Conservation (phyloP, 192 early-diverging fungal genomes). For the Rhizophagus sp. region DNA sequence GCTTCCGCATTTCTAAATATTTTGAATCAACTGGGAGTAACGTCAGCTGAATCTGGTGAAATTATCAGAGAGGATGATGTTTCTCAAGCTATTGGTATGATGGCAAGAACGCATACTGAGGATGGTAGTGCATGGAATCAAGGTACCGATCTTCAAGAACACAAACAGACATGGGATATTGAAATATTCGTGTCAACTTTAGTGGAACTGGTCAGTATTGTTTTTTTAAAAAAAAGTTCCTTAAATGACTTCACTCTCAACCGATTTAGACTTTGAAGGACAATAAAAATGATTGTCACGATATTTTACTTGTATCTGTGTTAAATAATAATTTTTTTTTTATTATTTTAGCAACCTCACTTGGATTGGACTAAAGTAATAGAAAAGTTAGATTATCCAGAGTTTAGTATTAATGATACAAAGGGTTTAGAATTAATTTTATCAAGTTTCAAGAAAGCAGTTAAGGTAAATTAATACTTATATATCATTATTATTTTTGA, state of each 20-base stretch:
- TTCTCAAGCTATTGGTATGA: constrained; percentile 64
- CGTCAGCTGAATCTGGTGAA: constrained; percentile 29
- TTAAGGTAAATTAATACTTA: constrained; percentile 44
- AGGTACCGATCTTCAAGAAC: constrained; percentile 37
- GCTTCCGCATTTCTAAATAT: constrained; percentile 42
- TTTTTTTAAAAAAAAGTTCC: too few relatives aligned
- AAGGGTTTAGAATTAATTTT: constrained; percentile 64
- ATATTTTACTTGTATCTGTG: background rate
- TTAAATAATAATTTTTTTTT: background rate
- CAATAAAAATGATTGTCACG: too few relatives aligned
- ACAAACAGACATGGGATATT: constrained; percentile 60
- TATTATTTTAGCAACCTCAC: constrained; percentile 43
- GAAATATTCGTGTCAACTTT: constrained; percentile 58
- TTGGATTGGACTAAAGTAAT: constrained; percentile 68
- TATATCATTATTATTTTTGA: background rate
- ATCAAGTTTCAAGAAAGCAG: constrained; percentile 55
- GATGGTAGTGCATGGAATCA: constrained; percentile 32
- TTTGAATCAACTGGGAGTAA: constrained; percentile 41
- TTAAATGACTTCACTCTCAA: background rate
- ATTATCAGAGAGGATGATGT: constrained; percentile 52
- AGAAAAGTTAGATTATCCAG: constrained; percentile 61
- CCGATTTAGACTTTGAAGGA: background rate
- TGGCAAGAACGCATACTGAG: constrained; percentile 53
- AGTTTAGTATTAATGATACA: constrained; percentile 56
- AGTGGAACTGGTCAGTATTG: constrained; percentile 51